phyloP scores from a whole-genome alignment of 139 green algal species.

The Coelastrella sp. region DNA sequence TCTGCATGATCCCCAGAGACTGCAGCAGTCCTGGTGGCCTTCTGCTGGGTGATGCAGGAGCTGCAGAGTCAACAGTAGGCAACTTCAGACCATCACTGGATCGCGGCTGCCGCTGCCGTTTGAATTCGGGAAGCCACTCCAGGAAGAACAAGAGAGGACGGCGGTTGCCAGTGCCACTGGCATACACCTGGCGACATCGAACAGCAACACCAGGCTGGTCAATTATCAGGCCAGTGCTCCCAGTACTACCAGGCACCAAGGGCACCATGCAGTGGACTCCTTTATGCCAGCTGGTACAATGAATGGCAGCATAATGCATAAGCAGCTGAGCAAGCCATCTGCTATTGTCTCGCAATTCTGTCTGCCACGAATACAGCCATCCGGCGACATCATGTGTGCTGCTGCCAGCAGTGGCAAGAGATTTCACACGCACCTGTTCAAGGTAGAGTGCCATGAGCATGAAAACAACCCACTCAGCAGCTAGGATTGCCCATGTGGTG shows the following conservation, averaged over 20 bases:
- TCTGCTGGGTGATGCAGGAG: not conserved
- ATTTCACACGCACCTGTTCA: constrained; percentile 61
- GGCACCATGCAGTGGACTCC: no score
- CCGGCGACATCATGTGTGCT: no score
- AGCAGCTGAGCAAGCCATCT: no score
- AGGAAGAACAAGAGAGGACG: constrained; percentile 95
- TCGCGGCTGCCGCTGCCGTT: not conserved
- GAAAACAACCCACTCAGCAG: constrained; percentile 86
- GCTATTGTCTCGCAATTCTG: no score
- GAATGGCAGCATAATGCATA: no score
- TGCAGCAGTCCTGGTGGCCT: not conserved
- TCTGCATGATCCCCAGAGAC: not conserved
- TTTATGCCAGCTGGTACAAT: no score
- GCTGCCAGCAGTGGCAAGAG: no score
- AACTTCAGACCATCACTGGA: constrained; percentile 6
- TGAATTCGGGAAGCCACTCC: constrained; percentile 30
- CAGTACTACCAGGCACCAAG: no score
- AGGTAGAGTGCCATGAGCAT: constrained; percentile 81
- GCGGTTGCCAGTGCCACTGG: constrained; percentile 76
- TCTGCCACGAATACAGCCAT: no score
- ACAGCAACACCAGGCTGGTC: not conserved
- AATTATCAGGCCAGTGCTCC: no score
- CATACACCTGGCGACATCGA: constrained; percentile 59
- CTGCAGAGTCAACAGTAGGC: not conserved
- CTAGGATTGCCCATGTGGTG: constrained; percentile 73